A percentile compares a stretch with the other conserved stretches of the same genome.
Evolutionary conservation across 2,329 filamentous ascomycete genomes (phyloP).

Genomic region (Rachicladosporium sp.): DNA sequence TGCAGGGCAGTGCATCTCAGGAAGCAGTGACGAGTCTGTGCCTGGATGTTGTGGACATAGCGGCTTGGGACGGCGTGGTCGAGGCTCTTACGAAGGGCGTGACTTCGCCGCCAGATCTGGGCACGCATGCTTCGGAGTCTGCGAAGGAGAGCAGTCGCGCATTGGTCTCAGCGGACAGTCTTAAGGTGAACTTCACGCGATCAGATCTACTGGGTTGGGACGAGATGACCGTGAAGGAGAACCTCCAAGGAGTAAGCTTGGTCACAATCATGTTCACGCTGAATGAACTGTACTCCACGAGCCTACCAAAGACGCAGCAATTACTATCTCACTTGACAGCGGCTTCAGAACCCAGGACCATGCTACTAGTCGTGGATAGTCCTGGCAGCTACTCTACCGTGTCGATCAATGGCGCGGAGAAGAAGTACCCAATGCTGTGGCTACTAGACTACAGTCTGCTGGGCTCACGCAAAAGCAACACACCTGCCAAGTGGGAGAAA

Average conservation of each 20-base stretch:
- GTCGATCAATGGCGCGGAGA: slow-evolving; percentile 42
- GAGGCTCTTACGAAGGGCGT: slow-evolving; percentile 46
- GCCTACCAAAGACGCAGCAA: slow-evolving; percentile 60
- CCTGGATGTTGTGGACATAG: slow-evolving; percentile 52
- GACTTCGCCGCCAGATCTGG: slow-evolving; percentile 35
- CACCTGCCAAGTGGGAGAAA: slow-evolving; percentile 52
- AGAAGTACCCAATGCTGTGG: slow-evolving; percentile 89
- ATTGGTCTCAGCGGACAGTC: slow-evolving; percentile 19
- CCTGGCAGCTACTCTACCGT: slow-evolving; percentile 87
- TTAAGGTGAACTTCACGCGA: slow-evolving; percentile 34
- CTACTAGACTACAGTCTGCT: slow-evolving; percentile 72
- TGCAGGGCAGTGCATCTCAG: background rate
- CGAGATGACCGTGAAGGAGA: slow-evolving; percentile 21
- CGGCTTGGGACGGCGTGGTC: slow-evolving; percentile 59
- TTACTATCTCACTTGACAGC: slow-evolving; percentile 63
- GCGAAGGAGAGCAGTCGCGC: slow-evolving; percentile 30
- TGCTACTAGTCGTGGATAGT: slow-evolving; percentile 80
- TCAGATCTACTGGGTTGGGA: slow-evolving; percentile 38
- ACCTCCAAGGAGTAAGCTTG: slow-evolving; percentile 28
- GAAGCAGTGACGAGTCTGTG: background rate
- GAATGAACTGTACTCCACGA: slow-evolving; percentile 82
- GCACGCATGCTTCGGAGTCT: slow-evolving; percentile 36
- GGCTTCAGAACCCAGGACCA: slow-evolving; percentile 43
- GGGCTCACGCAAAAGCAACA: slow-evolving; percentile 10
- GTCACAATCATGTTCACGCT: slow-evolving; percentile 86